phyloP scores from a whole-genome alignment of 768 basidiomycete genomes.

The Tephrocybe sp. region DNA sequence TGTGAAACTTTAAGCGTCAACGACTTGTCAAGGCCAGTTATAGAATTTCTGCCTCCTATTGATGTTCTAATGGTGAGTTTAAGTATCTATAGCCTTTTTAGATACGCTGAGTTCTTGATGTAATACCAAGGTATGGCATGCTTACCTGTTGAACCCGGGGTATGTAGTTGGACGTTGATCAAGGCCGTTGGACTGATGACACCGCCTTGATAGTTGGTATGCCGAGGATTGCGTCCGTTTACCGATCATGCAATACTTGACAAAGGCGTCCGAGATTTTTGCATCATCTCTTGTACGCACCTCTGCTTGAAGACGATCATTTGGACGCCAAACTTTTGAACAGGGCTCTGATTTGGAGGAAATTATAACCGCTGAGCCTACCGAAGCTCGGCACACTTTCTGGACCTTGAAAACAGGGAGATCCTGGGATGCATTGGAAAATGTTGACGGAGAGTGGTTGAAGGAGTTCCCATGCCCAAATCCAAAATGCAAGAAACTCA shows the following conservation, averaged over 20 bases:
- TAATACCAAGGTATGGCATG: conserved; percentile 19
- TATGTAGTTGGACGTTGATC: background rate
- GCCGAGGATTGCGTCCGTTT: conserved; percentile 15
- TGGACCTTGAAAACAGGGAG: conserved; percentile 2
- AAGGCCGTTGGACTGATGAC: background rate
- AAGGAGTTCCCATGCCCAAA: background rate
- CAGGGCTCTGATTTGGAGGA: conserved; percentile 3
- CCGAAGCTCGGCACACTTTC: background rate
- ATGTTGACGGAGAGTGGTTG: background rate
- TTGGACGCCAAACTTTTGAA: background rate
- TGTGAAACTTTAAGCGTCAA: conserved; percentile 7
- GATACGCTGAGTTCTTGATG: background rate
- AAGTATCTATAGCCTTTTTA: background rate
- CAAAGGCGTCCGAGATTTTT: conserved; percentile 1
- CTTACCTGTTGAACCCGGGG: conserved; percentile 18
- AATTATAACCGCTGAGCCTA: background rate
- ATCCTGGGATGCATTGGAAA: background rate
- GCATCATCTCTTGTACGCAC: conserved; percentile 5
- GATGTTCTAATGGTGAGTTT: conserved; percentile 16
- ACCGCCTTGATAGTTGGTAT: conserved; percentile 11
- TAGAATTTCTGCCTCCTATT: conserved; percentile 13
- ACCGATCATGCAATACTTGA: conserved; percentile 4
- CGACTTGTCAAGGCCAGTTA: conserved; percentile 1
- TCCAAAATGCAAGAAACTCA: conserved; percentile 4
- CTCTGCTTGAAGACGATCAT: background rate